Conservation (phyloP, 495 filamentous ascomycete genomes). For the Daldinia grandis region DNA sequence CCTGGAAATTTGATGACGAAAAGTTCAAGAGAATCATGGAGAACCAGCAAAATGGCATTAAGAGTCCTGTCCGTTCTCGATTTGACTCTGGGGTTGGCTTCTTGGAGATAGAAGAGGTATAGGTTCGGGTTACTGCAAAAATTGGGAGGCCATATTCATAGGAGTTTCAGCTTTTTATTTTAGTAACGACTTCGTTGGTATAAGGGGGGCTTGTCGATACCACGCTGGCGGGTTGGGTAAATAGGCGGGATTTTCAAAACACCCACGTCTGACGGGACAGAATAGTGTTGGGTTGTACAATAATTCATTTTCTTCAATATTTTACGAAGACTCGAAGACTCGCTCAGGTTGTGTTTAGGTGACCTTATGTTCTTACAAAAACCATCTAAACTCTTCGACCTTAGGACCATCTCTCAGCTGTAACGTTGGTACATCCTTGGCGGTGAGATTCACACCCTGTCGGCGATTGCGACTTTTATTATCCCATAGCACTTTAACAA, state of each 20-base stretch:
- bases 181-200: not conserved
- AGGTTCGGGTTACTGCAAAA: not conserved
- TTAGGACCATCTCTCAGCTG: conserved; percentile 71
- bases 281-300: not conserved
- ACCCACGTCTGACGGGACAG: not conserved
- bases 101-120: conserved; percentile 18
- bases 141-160: not conserved
- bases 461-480: conserved; percentile 69
- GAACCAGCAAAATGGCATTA: conserved; percentile 30
- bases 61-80: conserved; percentile 41
- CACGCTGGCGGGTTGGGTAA: not conserved
- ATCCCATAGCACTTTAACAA: conserved; percentile 65
- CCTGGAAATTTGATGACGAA: conserved; percentile 48
- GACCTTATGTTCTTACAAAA: conserved; percentile 50
- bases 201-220: not conserved
- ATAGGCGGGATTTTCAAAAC: not conserved
- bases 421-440: conserved; percentile 74
- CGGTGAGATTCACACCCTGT: conserved; percentile 67
- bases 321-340: not conserved
- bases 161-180: not conserved
- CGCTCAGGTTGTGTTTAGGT: not conserved
- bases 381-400: conserved; percentile 75
- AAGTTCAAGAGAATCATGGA: conserved; percentile 38
- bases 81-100: conserved; percentile 46
- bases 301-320: not conserved